Evolutionary conservation across 1,139 yeast species (phyloP).

Genomic region (Pichia sp.): DNA sequence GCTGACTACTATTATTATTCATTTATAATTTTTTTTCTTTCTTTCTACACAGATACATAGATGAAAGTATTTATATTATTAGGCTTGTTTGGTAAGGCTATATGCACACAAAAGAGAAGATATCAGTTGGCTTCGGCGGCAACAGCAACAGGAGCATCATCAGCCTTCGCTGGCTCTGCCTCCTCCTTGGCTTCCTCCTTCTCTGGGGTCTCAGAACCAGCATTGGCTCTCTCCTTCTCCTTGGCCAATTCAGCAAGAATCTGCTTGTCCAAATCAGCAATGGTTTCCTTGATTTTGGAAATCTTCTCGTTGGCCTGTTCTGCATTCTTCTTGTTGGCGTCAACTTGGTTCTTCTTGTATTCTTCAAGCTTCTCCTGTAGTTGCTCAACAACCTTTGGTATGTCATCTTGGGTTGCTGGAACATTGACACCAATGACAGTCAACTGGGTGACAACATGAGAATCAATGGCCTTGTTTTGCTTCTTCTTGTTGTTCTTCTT

Average conservation of each 20-base stretch:
- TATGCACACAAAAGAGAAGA: too few species aligned
- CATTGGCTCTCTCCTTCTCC: slow-evolving; percentile 27
- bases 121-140: neutral
- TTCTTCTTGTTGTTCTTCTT: slow-evolving; percentile 31
- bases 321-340: slow-evolving; percentile 58
- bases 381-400: slow-evolving; percentile 58
- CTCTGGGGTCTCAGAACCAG: slow-evolving; percentile 23
- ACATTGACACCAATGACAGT: slow-evolving; percentile 73
- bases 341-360: slow-evolving; percentile 70
- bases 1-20: neutral
- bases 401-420: slow-evolving; percentile 76
- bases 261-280: slow-evolving; percentile 29
- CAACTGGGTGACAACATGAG: slow-evolving; percentile 73
- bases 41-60: neutral
- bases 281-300: slow-evolving; percentile 46
- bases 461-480: slow-evolving; percentile 46
- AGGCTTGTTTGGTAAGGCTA: too few species aligned
- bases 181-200: slow-evolving; percentile 16
- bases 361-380: slow-evolving; percentile 72
- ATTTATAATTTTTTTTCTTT: neutral
- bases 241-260: slow-evolving; percentile 30
- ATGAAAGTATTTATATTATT: neutral
- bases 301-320: slow-evolving; percentile 61
- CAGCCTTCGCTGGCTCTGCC: neutral
- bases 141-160: neutral